Percentiles rank a stretch among this genome's conserved stretches.
phyloP scores from a whole-genome alignment of 2,329 filamentous ascomycete genomes.

The Paracoccidioides brasiliensis region DNA sequence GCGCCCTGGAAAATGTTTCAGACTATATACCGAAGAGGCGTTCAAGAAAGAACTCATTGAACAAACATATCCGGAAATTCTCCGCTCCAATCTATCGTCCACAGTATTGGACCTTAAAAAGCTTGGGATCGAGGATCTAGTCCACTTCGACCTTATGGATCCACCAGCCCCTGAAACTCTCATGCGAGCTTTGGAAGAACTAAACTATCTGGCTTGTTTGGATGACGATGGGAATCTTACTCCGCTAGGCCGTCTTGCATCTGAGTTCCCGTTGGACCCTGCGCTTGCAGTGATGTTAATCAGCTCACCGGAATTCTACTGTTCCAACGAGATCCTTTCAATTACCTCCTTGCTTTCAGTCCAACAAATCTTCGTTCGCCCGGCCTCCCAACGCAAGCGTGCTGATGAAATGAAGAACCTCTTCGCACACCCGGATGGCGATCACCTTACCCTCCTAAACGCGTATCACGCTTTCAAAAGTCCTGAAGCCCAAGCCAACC shows the following conservation, averaged over 20 bases:
- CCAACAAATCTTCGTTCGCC: conserved; percentile 84
- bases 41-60: conserved; percentile 98
- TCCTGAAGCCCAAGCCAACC: conserved; percentile 53
- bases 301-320: conserved; percentile 93
- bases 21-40: conserved; percentile 84
- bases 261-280: conserved; percentile 90
- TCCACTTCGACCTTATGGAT: conserved; percentile 98
- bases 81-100: conserved; percentile 85
- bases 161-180: conserved; percentile 94
- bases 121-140: conserved; percentile 84
- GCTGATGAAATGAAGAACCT: conserved; percentile 96
- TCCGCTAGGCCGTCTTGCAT: conserved; percentile 68
- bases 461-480: conserved; percentile 96
- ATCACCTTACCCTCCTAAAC: conserved; percentile 92
- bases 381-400: conserved; percentile 69
- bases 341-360: conserved; percentile 89
- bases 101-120: conserved; percentile 97
- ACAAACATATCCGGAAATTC: conserved; percentile 90
- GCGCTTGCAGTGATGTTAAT: conserved; percentile 95
- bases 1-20: conserved; percentile 94
- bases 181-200: conserved; percentile 92
- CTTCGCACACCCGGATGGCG: conserved; percentile 84
- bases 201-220: conserved; percentile 92
- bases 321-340: conserved; percentile 94
- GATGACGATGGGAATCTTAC: conserved; percentile 95